A percentile compares a stretch with the other conserved stretches of the same genome.
Evolutionary conservation across 164 flowering plant species (phyloP).

Genomic region (Amborella trichopoda): DNA sequence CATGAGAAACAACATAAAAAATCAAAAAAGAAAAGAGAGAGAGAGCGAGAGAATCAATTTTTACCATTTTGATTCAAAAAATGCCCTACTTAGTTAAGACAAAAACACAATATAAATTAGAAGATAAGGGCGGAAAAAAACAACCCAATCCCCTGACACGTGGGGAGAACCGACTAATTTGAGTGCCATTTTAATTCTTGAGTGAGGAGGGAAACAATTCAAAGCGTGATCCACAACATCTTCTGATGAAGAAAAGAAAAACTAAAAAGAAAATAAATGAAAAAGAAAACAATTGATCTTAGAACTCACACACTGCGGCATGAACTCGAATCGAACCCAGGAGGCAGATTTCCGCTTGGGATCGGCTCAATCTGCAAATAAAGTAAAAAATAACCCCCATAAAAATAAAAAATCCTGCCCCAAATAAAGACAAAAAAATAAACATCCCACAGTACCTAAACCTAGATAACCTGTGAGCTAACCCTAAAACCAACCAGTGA

Average conservation of each 20-base stretch:
- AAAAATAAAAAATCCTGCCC: slow-evolving; percentile 5
- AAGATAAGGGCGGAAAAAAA: too few species aligned
- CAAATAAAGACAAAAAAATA: background rate
- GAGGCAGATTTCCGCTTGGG: slow-evolving; percentile 34
- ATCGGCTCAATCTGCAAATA: slow-evolving; percentile 30
- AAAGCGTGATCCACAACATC: slow-evolving; percentile 1
- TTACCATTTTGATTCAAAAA: too few species aligned
- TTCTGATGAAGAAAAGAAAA: slow-evolving; percentile 1
- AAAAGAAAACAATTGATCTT: slow-evolving; percentile 8
- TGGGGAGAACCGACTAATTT: too few species aligned
- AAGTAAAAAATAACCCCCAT: slow-evolving; percentile 7
- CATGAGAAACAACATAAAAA: background rate
- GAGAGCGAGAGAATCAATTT: too few species aligned
- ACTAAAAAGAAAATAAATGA: background rate
- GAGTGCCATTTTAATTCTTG: too few species aligned
- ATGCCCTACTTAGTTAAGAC: too few species aligned
- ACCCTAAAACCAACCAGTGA: background rate
- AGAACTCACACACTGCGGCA: slow-evolving; percentile 33
- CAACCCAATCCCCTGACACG: too few species aligned
- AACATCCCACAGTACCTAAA: background rate
- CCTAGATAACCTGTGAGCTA: background rate
- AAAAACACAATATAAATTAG: too few species aligned
- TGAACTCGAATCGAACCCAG: slow-evolving; percentile 31
- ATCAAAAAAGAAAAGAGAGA: background rate
- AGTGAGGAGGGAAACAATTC: background rate